A percentile compares a stretch with the other conserved stretches of the same genome.
phyloP scores from a whole-genome alignment of 176 grass and related monocot genomes.

The Phragmites australis region DNA sequence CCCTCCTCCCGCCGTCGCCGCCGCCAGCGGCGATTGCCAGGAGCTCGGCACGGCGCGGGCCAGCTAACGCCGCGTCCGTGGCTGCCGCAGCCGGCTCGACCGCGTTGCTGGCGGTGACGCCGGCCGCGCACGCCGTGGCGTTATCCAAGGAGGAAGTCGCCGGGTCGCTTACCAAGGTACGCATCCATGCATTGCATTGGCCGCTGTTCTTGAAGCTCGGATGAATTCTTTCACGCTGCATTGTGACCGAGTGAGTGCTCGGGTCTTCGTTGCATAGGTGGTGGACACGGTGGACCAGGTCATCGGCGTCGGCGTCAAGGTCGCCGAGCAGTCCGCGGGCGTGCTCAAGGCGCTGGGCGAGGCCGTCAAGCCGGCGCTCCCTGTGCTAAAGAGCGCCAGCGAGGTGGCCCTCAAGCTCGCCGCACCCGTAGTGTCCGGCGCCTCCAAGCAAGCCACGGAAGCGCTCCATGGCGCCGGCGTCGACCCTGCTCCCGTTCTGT shows the following conservation, averaged over 20 bases:
- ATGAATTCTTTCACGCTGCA: not conserved
- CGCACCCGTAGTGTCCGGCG: constrained; percentile 66
- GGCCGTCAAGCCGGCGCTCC: constrained; percentile 68
- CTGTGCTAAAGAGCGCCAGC: constrained; percentile 60
- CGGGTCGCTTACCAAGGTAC: constrained; percentile 67
- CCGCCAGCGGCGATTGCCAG: constrained; percentile 27
- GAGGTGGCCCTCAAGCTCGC: constrained; percentile 79
- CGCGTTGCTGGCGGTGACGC: constrained; percentile 29
- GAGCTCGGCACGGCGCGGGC: constrained; percentile 28
- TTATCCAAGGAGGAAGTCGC: constrained; percentile 79
- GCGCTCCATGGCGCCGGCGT: constrained; percentile 76
- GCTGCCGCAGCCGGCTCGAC: constrained; percentile 5
- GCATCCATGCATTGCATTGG: not conserved
- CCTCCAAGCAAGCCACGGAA: constrained; percentile 65
- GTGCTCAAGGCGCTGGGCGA: constrained; percentile 59
- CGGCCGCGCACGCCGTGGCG: constrained; percentile 50
- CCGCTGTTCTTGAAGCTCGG: not conserved
- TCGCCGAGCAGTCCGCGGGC: constrained; percentile 41
- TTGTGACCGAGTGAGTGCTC: not conserved
- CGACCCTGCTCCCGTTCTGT: constrained; percentile 66
- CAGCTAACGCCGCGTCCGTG: not conserved
- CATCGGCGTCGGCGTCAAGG: constrained; percentile 47
- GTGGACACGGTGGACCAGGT: constrained; percentile 70
- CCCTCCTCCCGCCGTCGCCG: constrained; percentile 23
- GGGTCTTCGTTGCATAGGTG: constrained; percentile 19